Evolutionary conservation across 2,329 filamentous ascomycete species (phyloP), one percentile per base, ranked within the genome.

Genomic region (Coniochaeta sp.): DNA sequence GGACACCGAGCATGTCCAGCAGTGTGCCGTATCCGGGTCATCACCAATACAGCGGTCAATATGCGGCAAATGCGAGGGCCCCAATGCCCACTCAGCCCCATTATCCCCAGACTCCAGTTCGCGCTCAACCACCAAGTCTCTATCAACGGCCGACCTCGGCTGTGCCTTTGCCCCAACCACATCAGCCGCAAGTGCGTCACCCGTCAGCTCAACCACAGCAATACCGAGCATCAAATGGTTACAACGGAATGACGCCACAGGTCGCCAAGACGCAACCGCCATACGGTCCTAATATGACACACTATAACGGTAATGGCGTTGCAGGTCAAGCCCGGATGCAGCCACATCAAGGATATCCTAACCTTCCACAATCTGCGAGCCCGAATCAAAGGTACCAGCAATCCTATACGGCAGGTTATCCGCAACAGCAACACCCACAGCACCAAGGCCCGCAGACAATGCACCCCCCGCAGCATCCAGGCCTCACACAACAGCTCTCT

Each of bases 151-250:
- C 74, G 34, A 76, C 75, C 1, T 72, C 73, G 57, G 70, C 71
- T 4, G 73, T 76, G 62, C 71, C 74, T 5, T 65, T 71, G n/a
- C 67, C 73, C 8, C 73, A 74, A 58, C 70, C 73, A 3, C 74
- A 76, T 57, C 77, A 77, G 58, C 74, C 76, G 34, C 69, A 71
- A 61, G 68, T 69, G n/a, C 70, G 66, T 60, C 54, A 57, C 22
- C 72, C 69, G 9, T 69, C 72, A 52, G 68, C 74, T 17, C 67
- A 70, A 12, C 72, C 72, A n/a, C 76, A 80, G 38, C 76, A 79
- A 60, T 84, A 83, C 67, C 74, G 80, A 33, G 76, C 79, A 36
- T 73, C 78, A 6, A 81, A 80, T 57, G 76, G 78, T 5, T 82
- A 78, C 9, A 76, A 74, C 19, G 24, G 56, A 84, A 79, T 63